These are phyloP conservation scores for Aspergillus hancockii DNA, from an alignment of 495 filamentous ascomycete species.

Conservation along the genomic window DNA sequence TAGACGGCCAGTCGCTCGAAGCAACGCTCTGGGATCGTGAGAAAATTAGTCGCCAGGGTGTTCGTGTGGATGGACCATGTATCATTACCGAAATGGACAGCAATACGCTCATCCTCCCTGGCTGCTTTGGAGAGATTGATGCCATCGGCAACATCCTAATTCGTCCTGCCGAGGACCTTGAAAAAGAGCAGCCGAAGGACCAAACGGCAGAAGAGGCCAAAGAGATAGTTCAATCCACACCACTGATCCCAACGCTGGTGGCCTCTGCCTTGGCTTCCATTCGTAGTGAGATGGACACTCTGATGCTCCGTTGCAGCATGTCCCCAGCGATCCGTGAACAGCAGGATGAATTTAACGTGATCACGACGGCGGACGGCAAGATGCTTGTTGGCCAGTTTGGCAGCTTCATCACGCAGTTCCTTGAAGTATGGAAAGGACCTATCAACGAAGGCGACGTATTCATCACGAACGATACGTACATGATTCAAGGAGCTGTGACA, in stretches of 20 bases:
- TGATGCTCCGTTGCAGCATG: conserved; percentile 55
- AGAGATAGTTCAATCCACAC: conserved; percentile 37
- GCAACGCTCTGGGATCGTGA: conserved; percentile 47
- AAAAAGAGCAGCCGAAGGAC: background rate
- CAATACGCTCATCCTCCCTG: conserved; percentile 51
- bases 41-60: conserved; percentile 39
- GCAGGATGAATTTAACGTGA: conserved; percentile 56
- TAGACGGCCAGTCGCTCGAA: conserved; percentile 38
- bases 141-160: conserved; percentile 45
- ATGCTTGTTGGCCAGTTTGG: conserved; percentile 56
- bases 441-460: conserved; percentile 54
- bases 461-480: conserved; percentile 53
- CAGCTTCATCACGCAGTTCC: conserved; percentile 51
- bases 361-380: conserved; percentile 45
- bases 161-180: conserved; percentile 28
- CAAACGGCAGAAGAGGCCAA: conserved; percentile 26
- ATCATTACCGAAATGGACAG: conserved; percentile 54
- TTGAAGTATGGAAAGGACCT: conserved; percentile 42
- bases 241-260: conserved; percentile 41
- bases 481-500: conserved; percentile 48
- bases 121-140: conserved; percentile 25
- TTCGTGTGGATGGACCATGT: conserved; percentile 43
- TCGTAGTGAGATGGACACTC: conserved; percentile 50
- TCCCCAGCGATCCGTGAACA: conserved; percentile 53
- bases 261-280: conserved; percentile 46